These are phyloP conservation scores for Gamarada debralockiae DNA, from an alignment of 495 filamentous ascomycete genomes.

Conservation along the genomic window DNA sequence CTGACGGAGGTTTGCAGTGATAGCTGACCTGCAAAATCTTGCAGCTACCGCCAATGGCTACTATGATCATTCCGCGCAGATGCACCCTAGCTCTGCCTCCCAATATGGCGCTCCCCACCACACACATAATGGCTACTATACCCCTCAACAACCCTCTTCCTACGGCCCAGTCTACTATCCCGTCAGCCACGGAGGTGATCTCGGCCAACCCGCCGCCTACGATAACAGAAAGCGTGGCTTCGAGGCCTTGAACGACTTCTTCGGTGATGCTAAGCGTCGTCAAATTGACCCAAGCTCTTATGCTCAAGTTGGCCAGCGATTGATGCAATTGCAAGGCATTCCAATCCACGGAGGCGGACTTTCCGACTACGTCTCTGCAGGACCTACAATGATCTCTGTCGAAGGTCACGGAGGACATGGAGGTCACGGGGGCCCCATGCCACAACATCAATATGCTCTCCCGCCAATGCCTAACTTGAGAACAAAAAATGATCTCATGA, in stretches of 20 bases:
- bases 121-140: conserved; percentile 45
- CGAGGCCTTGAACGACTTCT: conserved; percentile 90
- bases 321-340: conserved; percentile 69
- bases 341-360: conserved; percentile 62
- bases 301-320: conserved; percentile 71
- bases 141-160: conserved; percentile 55
- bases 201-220: conserved; percentile 49
- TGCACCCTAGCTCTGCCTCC: conserved; percentile 33
- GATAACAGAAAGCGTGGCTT: conserved; percentile 76
- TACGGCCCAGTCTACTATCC: conserved; percentile 58
- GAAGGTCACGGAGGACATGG: conserved; percentile 44
- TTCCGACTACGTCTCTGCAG: conserved; percentile 63
- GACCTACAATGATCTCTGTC: conserved; percentile 41
- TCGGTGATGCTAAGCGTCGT: conserved; percentile 84
- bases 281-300: conserved; percentile 84
- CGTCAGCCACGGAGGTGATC: conserved; percentile 48
- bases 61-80: conserved; percentile 55
- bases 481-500: conserved; percentile 87
- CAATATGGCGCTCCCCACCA: conserved; percentile 40
- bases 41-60: conserved; percentile 48
- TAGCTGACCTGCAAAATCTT: conserved; percentile 46
- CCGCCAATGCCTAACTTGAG: conserved; percentile 85
- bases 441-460: conserved; percentile 69
- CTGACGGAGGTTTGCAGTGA: conserved; percentile 21
- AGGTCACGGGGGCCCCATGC: conserved; percentile 47